Evolutionary conservation across 495 filamentous ascomycete species (phyloP).

Genomic region (Hyaloscypha hepaticicola): DNA sequence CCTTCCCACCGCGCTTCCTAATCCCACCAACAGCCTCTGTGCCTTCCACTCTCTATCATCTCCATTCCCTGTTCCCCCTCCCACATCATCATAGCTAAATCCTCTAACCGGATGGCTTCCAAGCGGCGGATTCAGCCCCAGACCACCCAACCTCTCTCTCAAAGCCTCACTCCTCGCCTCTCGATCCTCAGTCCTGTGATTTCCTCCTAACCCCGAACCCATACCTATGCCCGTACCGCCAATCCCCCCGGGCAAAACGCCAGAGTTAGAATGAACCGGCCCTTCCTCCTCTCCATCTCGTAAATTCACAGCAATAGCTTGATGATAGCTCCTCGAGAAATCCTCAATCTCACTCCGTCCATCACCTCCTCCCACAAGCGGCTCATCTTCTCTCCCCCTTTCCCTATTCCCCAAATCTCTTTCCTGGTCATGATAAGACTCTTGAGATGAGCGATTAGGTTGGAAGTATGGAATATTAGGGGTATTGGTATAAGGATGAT

Average conservation of each 20-base stretch:
- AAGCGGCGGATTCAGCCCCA: not conserved
- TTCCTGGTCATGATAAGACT: not conserved
- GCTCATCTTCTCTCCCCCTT: not conserved
- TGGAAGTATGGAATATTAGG: not conserved
- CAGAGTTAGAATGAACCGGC: constrained; percentile 3
- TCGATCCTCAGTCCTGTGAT: not conserved
- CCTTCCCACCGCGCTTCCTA: not conserved
- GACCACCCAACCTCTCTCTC: not conserved
- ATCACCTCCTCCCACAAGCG: not conserved
- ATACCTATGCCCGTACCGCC: constrained; percentile 12
- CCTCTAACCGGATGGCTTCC: not conserved
- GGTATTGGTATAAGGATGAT: not conserved
- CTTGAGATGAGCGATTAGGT: not conserved
- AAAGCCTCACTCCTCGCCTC: constrained; percentile 9
- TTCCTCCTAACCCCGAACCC: not conserved
- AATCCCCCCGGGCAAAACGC: constrained; percentile 12
- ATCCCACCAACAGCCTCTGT: not conserved
- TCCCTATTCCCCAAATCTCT: not conserved
- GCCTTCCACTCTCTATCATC: not conserved
- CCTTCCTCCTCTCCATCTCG: not conserved
- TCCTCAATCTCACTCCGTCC: constrained; percentile 18
- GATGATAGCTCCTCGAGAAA: constrained; percentile 17
- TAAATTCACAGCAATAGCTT: not conserved
- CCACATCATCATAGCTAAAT: not conserved
- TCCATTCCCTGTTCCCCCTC: not conserved